Evolutionary conservation across 2,329 filamentous ascomycete species (phyloP).

Genomic region (Penicillium sclerotigenum): DNA sequence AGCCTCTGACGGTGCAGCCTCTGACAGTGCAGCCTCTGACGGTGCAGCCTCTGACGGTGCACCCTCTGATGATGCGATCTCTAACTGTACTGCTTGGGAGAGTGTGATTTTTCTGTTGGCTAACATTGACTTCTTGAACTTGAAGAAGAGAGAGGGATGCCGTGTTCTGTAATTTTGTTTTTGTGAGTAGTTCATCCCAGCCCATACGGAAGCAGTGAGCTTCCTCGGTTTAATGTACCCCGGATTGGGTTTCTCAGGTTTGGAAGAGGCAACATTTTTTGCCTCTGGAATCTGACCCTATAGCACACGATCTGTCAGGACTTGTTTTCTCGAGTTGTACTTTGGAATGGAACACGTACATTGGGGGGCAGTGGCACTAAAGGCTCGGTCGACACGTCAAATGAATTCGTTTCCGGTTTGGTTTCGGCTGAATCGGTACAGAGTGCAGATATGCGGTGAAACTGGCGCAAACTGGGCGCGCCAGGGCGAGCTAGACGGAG

Average conservation of each 20-base stretch:
- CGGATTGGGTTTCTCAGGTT: background rate
- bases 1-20: background rate
- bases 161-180: background rate
- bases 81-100: background rate
- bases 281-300: background rate
- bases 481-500: constrained; percentile 30
- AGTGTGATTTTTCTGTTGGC: background rate
- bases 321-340: too few species aligned
- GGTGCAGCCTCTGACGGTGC: background rate
- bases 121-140: background rate
- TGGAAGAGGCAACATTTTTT: background rate
- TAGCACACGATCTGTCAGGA: background rate
- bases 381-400: background rate
- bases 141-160: background rate
- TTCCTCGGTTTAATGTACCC: background rate
- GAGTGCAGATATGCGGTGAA: constrained; percentile 23
- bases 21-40: too few species aligned
- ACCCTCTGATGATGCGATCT: background rate
- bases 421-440: constrained; percentile 11
- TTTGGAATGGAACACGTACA: background rate
- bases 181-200: background rate
- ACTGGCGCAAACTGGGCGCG: constrained; percentile 26
- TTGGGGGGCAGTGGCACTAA: background rate
- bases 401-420: background rate
- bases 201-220: background rate